Evolutionary conservation across 768 basidiomycete genomes (phyloP).

Genomic region (Mrakia gelida): DNA sequence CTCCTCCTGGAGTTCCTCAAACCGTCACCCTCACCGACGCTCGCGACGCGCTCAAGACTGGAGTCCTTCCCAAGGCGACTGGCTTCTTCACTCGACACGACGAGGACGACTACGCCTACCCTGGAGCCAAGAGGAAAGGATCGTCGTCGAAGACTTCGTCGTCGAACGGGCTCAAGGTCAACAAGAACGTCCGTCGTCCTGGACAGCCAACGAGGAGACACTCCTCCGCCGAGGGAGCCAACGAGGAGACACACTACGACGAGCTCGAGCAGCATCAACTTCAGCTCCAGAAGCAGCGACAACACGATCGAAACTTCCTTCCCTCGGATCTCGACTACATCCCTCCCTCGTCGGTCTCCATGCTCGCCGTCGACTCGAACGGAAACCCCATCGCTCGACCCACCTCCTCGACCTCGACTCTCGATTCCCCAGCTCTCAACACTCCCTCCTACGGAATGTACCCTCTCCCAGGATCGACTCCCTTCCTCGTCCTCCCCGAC

Average conservation of each 20-base stretch:
- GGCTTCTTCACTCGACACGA: neutral
- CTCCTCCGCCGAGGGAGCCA: neutral
- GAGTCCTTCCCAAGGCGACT: neutral
- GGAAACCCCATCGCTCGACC: neutral
- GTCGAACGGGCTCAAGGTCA: neutral
- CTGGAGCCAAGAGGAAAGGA: neutral
- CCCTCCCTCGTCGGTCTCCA: neutral
- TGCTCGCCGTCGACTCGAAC: neutral
- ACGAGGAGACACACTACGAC: neutral
- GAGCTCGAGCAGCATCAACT: neutral
- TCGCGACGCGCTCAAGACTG: neutral
- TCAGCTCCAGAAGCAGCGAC: neutral
- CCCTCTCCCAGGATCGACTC: neutral
- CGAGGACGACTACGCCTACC: neutral
- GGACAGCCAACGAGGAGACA: neutral
- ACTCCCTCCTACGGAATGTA: constrained; percentile 1
- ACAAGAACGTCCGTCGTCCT: neutral
- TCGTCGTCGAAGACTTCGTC: neutral
- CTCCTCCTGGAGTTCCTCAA: neutral
- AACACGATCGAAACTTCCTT: neutral
- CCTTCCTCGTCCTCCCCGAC: neutral
- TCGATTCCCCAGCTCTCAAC: neutral
- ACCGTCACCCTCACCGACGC: constrained; percentile 5
- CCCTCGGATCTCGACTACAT: neutral
- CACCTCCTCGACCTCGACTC: neutral